Evolutionary conservation across 2,329 filamentous ascomycete genomes (phyloP).

Genomic region (Curvularia lunata): DNA sequence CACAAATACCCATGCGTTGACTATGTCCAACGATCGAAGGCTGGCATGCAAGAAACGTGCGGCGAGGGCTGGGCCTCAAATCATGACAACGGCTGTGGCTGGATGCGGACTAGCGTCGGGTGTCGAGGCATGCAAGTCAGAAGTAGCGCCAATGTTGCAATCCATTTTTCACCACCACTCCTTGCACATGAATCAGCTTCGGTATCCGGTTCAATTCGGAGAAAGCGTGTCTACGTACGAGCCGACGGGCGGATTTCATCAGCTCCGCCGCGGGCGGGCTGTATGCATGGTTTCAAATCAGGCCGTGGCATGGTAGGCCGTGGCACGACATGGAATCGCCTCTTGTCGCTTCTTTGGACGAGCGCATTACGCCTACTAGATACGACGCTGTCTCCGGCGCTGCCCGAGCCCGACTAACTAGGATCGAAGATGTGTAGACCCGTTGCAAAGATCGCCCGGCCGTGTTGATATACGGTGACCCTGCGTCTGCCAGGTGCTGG

Average conservation of each 20-base stretch:
- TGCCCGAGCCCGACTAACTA: constrained; percentile 17
- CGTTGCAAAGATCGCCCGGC: constrained; percentile 13
- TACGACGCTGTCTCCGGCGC: constrained; percentile 12
- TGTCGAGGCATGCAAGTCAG: constrained; percentile 11
- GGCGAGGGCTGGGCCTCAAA: constrained; percentile 29
- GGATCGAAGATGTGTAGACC: constrained; percentile 16
- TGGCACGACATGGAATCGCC: not conserved
- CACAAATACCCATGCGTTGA: constrained; percentile 25
- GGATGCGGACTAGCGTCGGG: constrained; percentile 26
- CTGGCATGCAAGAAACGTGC: constrained; percentile 28
- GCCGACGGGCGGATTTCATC: not conserved
- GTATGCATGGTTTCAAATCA: constrained; percentile 1
- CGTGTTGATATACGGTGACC: constrained; percentile 14
- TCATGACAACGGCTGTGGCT: constrained; percentile 27
- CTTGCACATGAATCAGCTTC: constrained; percentile 3
- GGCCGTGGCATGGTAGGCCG: not conserved
- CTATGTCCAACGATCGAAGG: constrained; percentile 29
- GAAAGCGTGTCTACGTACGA: not conserved
- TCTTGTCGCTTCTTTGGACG: constrained; percentile 17
- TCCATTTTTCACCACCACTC: constrained; percentile 17
- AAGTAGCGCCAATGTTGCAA: constrained; percentile 16
- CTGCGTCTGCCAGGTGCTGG: constrained; percentile 6
- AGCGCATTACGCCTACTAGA: constrained; percentile 23
- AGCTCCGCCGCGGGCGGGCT: not conserved
- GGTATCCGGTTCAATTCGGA: constrained; percentile 3